Evolutionary conservation across 169 alveolate genomes (phyloP).

Genomic region (Pseudocohnilembus persalinus): DNA sequence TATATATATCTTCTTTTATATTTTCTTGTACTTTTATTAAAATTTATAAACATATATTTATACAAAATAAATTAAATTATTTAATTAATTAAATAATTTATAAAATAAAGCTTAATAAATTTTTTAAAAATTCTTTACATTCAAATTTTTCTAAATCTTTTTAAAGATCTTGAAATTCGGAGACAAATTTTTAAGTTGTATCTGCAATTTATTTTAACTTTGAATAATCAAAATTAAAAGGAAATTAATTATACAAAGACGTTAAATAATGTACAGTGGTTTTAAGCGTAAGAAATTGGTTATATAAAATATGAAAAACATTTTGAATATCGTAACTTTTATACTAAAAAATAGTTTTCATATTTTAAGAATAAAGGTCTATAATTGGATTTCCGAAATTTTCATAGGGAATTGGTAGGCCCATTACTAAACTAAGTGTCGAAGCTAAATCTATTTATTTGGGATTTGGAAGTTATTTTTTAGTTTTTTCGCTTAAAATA

Average conservation of each 20-base stretch:
- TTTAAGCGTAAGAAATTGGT: background rate
- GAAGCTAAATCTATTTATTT: background rate
- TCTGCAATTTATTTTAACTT: too few relatives aligned
- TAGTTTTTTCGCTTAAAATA: background rate
- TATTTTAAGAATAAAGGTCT: background rate
- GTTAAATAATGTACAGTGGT: too few relatives aligned
- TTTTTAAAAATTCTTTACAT: too few relatives aligned
- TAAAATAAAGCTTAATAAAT: background rate
- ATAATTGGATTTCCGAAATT: background rate
- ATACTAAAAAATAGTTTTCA: background rate
- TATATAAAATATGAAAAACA: too few relatives aligned
- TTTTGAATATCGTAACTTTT: background rate
- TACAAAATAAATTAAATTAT: too few relatives aligned
- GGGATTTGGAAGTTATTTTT: background rate
- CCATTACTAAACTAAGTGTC: background rate
- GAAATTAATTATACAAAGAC: too few relatives aligned
- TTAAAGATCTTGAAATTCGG: background rate
- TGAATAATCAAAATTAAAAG: too few relatives aligned
- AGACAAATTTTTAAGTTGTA: too few relatives aligned
- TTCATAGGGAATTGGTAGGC: background rate
- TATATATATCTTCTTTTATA: background rate
- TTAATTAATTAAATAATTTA: too few relatives aligned
- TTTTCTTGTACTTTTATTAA: background rate
- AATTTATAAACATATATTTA: too few relatives aligned
- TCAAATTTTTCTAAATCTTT: background rate